Conservation (phyloP, 1,139 yeast genomes). For the Suhomyces choctaworum region DNA sequence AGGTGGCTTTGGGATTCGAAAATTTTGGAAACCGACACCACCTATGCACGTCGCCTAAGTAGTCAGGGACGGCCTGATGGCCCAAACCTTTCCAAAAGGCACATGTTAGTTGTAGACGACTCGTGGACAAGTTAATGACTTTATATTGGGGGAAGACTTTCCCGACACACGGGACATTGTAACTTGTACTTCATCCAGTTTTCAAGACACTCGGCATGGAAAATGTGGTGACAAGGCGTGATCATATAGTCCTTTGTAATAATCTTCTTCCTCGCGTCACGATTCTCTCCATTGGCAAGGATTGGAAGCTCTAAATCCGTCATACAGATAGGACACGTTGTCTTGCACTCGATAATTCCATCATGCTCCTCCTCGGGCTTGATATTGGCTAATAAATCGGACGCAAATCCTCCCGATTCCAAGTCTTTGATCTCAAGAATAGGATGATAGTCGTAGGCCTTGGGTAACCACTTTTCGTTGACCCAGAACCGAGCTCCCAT, state of each 20-base stretch:
- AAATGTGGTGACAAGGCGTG: constrained; percentile 89
- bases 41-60: too few relatives aligned
- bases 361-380: constrained; percentile 34
- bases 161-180: constrained; percentile 93
- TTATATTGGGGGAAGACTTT: constrained; percentile 73
- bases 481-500: constrained; percentile 85
- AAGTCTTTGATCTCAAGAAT: constrained; percentile 58
- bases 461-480: constrained; percentile 71
- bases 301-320: constrained; percentile 65
- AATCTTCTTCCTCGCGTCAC: constrained; percentile 18
- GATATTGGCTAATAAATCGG: constrained; percentile 35
- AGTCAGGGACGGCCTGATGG: too few relatives aligned
- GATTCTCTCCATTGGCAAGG: constrained; percentile 26
- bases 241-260: constrained; percentile 66
- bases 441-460: constrained; percentile 81
- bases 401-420: constrained; percentile 52
- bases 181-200: constrained; percentile 91
- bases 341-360: constrained; percentile 30
- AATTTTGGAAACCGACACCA: too few relatives aligned
- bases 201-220: constrained; percentile 84
- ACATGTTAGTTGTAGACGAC: too few relatives aligned
- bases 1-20: too few relatives aligned
- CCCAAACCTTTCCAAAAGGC: too few relatives aligned
- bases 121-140: too few relatives aligned
- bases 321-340: constrained; percentile 92